These are phyloP conservation scores for Fraxinus excelsior DNA, from an alignment of 257 asterid genomes.

Conservation along the genomic window DNA sequence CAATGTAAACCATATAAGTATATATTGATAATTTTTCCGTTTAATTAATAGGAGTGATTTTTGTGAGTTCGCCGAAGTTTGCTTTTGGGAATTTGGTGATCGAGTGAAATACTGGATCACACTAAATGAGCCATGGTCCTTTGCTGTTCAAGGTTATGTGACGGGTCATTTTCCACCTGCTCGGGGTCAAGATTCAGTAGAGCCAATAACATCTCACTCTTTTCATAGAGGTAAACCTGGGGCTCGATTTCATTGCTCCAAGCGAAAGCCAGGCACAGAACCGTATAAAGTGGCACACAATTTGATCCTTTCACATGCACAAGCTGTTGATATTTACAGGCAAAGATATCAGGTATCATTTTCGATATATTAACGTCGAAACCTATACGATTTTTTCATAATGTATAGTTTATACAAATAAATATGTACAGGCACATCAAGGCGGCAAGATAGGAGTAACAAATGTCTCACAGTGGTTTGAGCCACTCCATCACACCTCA, in stretches of 20 bases:
- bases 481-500: slow-evolving; percentile 34
- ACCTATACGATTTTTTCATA: too few species aligned
- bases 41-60: slow-evolving; percentile 29
- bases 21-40: background rate
- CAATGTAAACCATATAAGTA: too few species aligned
- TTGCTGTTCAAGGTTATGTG: slow-evolving; percentile 17
- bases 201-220: background rate
- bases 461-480: slow-evolving; percentile 47
- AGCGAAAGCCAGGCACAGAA: slow-evolving; percentile 40
- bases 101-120: too few species aligned
- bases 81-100: too few species aligned
- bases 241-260: background rate
- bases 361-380: too few species aligned
- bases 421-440: slow-evolving; percentile 35
- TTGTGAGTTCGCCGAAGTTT: slow-evolving; percentile 35
- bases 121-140: too few species aligned
- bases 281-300: slow-evolving; percentile 51
- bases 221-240: background rate
- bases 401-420: background rate
- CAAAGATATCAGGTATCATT: slow-evolving; percentile 38
- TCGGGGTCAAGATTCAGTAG: background rate
- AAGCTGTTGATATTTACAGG: slow-evolving; percentile 42
- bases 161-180: slow-evolving; percentile 22
- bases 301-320: slow-evolving; percentile 48
- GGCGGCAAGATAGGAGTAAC: slow-evolving; percentile 54